These are phyloP conservation scores for Aspergillus glaucus DNA, from an alignment of 2,329 filamentous ascomycete species.

Conservation along the genomic window DNA sequence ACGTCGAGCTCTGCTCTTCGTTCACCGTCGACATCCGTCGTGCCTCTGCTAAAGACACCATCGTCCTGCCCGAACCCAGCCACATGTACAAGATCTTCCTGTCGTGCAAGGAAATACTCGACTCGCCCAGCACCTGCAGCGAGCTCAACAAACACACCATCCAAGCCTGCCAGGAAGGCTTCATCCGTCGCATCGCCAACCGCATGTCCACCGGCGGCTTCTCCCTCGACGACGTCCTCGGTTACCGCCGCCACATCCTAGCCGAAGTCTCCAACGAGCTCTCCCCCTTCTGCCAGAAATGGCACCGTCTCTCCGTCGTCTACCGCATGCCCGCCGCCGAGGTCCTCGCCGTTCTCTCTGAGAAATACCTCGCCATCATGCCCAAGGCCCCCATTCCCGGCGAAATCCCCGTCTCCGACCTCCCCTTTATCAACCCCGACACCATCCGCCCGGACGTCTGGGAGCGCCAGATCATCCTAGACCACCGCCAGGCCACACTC, in stretches of 20 bases:
- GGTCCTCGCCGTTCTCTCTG: constrained; percentile 25
- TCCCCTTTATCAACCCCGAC: constrained; percentile 21
- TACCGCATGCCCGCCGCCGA: constrained; percentile 24
- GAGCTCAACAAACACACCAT: constrained; percentile 21
- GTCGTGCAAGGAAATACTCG: constrained; percentile 27
- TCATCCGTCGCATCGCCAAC: constrained; percentile 19
- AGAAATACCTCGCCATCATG: constrained; percentile 29
- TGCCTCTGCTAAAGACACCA: constrained; percentile 8
- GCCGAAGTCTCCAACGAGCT: constrained; percentile 15
- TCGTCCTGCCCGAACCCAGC: constrained; percentile 26
- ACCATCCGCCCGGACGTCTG: constrained; percentile 10
- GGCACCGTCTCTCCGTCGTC: constrained; percentile 23
- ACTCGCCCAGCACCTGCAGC: constrained; percentile 21
- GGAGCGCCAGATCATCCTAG: constrained; percentile 21
- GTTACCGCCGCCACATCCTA: constrained; percentile 24
- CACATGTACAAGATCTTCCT: constrained; percentile 30
- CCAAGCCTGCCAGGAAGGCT: constrained; percentile 22
- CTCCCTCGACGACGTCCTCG: constrained; percentile 19
- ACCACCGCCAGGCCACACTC: constrained; percentile 27
- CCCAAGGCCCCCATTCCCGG: constrained; percentile 10
- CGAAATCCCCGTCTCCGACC: constrained; percentile 11
- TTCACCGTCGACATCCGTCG: constrained; percentile 21
- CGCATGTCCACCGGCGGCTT: constrained; percentile 10
- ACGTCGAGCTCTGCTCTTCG: constrained; percentile 28
- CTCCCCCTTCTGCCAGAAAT: constrained; percentile 22